phyloP scores from a whole-genome alignment of 2,329 filamentous ascomycete species.

The Botrytis paeoniae region DNA sequence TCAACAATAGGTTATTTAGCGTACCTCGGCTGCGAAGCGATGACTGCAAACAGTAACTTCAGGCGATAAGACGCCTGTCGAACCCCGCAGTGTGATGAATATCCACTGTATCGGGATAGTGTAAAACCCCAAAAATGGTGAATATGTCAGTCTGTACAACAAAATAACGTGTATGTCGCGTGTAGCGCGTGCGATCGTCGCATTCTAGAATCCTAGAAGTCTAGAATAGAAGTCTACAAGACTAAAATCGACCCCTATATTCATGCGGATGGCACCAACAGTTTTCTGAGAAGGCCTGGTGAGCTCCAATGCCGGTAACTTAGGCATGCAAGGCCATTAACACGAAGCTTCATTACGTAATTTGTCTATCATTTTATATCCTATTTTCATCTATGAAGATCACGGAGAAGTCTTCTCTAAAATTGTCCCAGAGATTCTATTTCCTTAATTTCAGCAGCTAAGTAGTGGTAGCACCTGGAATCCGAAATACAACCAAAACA shows the following conservation, averaged over 20 bases:
- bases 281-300: not conserved
- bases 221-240: not conserved
- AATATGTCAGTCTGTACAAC: not conserved
- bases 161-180: not conserved
- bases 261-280: not conserved
- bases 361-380: not conserved
- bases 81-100: not conserved
- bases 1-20: not conserved
- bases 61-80: not conserved
- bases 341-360: not conserved
- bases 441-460: not conserved
- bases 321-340: not conserved
- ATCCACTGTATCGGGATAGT: not conserved
- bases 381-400: not conserved
- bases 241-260: not conserved
- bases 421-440: too few species aligned
- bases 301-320: not conserved
- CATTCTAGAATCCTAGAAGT: not conserved
- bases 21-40: slow-evolving; percentile 9
- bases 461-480: not conserved
- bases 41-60: not conserved
- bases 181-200: not conserved
- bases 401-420: not conserved
- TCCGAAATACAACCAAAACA: not conserved
- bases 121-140: not conserved